Evolutionary conservation across 495 filamentous ascomycete genomes (phyloP).

Genomic region (Podospora pseudopauciseta): DNA sequence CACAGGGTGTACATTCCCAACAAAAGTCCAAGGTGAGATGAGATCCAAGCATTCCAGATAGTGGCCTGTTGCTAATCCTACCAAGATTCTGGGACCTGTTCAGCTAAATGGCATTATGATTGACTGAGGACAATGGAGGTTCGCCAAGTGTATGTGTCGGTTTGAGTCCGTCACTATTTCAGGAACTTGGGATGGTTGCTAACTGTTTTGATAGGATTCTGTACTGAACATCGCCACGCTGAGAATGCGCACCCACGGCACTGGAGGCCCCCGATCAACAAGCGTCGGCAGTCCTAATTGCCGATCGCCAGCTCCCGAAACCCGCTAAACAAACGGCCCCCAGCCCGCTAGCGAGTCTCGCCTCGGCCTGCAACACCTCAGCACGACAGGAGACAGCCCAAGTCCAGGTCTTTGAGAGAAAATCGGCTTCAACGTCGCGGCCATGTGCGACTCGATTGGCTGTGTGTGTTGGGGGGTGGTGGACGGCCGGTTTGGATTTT

Average conservation of each 20-base stretch:
- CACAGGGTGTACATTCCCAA: not conserved
- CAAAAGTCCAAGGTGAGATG: too few relatives aligned
- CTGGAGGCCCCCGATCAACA: not conserved
- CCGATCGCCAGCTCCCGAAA: not conserved
- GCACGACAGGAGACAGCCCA: not conserved
- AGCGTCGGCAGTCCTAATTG: not conserved
- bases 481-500: slow-evolving; percentile 21
- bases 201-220: not conserved
- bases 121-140: not conserved
- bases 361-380: not conserved
- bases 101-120: not conserved
- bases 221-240: not conserved
- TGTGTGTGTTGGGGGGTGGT: slow-evolving; percentile 9
- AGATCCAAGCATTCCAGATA: too few relatives aligned
- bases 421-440: not conserved
- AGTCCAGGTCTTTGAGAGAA: not conserved
- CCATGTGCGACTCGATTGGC: slow-evolving; percentile 21
- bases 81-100: too few relatives aligned
- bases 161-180: not conserved
- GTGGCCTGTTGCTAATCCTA: too few relatives aligned
- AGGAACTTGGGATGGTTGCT: not conserved
- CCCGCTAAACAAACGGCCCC: not conserved
- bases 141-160: not conserved
- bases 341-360: not conserved
- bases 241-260: not conserved